Conservation (phyloP, 257 asterid genomes). For the Solanum phureja region DNA sequence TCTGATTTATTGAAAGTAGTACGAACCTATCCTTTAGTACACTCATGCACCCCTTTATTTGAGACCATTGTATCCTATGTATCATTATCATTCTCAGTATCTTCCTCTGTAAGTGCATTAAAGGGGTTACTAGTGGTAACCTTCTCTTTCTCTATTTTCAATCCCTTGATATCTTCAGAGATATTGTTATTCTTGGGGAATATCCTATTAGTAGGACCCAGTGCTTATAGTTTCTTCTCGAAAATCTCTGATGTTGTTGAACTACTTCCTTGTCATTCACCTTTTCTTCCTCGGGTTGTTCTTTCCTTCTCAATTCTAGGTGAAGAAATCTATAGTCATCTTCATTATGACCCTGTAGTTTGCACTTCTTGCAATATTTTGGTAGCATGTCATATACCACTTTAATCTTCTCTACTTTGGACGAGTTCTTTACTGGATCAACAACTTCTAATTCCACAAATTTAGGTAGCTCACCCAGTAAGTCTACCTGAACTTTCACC, state of each 20-base stretch:
- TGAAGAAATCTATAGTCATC: background rate
- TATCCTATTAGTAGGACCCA: background rate
- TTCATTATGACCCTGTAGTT: background rate
- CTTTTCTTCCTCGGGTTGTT: background rate
- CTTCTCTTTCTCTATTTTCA: background rate
- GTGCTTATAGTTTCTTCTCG: too few species aligned
- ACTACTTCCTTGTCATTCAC: background rate
- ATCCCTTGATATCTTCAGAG: background rate
- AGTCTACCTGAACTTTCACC: background rate
- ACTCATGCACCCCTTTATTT: background rate
- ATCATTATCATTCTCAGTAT: background rate
- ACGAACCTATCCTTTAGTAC: background rate
- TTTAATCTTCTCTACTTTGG: background rate
- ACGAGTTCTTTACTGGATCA: background rate
- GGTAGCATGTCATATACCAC: background rate
- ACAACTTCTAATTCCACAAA: background rate
- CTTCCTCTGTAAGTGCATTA: background rate
- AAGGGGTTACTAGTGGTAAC: background rate
- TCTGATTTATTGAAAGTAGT: background rate
- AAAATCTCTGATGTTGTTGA: background rate
- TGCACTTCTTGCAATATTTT: background rate
- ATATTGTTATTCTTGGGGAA: background rate
- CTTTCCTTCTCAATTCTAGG: background rate
- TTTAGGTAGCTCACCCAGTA: background rate
- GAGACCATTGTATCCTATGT: background rate